Base-by-base conservation (phyloP, 345 rosid genomes). In the Populus davidiana region DNA sequence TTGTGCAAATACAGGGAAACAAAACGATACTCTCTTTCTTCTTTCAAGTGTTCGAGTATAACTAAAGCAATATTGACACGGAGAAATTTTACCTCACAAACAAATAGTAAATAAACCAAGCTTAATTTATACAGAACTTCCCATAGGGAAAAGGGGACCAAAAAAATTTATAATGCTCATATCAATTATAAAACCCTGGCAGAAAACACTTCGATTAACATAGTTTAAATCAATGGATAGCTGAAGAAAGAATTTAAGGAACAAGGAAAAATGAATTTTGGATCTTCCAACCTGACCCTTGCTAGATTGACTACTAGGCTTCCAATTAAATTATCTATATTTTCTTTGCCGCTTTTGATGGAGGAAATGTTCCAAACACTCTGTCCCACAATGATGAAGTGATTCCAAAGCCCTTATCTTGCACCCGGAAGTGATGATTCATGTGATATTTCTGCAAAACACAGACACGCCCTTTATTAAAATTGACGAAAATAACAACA, bases 371-470 rank as follows among this genome's bases (percentile, higher is more conserved):
- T 81, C 93, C 92, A 21, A 96, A 93, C 71, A 92, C 91, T 76
- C 71, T 81, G 87, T 93, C 99, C 99, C 98, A 96, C 6, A 96
- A 71, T 0, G 93, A n/a, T 3, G 99, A 93, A 70, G 99, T 93
- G 79, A 93, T 92, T 74, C 99, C 98, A 71, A 91, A 96, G 5
- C 99, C 97, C 82, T 86, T 90, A 74, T 88, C 83, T 80, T 96
- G 99, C 50, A 90, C 72, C 86, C 97, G 87, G 78, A 92, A 93
- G 89, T 96, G 99, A 86, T 96, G 99, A 73, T 93, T 96, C 82
- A 96, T 75, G 88, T 96, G 98, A 82, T 93, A 93, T 79, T 89
- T 96, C 99, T 93, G 91, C 87, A 85, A 41, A 75, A 54, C 38
- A 70, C 35, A 67, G 49, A 10, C 33, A 41, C 44, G 1, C 3